These are phyloP conservation scores for Colletotrichum cuscutae DNA, from an alignment of 2,329 filamentous ascomycete genomes.

Conservation along the genomic window DNA sequence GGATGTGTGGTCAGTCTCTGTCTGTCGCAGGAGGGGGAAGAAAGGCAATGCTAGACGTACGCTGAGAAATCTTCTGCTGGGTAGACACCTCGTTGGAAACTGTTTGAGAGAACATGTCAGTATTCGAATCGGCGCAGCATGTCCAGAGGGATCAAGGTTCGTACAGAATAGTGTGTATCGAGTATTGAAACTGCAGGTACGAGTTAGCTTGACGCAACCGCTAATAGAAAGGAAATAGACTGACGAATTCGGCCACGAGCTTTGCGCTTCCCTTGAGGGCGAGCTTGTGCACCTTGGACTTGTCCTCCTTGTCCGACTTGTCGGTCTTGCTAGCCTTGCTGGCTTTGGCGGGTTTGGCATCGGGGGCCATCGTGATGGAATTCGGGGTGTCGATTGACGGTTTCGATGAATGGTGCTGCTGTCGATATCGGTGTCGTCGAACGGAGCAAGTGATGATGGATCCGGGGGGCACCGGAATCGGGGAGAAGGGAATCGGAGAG, in stretches of 20 bases:
- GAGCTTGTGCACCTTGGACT: constrained; percentile 94
- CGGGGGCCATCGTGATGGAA: constrained; percentile 10
- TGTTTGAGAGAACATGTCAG: constrained; percentile 45
- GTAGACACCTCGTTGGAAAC: constrained; percentile 87
- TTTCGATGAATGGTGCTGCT: neutral
- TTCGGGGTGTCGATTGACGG: too few species aligned
- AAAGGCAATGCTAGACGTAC: constrained; percentile 57
- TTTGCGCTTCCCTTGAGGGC: constrained; percentile 86
- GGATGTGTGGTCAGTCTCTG: neutral
- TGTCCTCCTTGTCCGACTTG: constrained; percentile 55
- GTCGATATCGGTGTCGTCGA: neutral
- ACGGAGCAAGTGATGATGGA: neutral
- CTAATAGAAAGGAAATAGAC: constrained; percentile 45
- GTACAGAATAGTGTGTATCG: constrained; percentile 95
- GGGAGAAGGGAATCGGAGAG: neutral
- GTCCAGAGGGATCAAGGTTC: constrained; percentile 36
- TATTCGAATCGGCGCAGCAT: neutral
- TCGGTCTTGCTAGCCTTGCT: constrained; percentile 35
- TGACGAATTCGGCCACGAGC: constrained; percentile 93
- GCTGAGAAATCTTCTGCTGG: constrained; percentile 97
- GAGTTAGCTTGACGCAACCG: constrained; percentile 34
- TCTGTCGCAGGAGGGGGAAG: neutral
- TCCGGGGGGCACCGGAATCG: neutral
- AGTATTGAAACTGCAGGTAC: constrained; percentile 84
- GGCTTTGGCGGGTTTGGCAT: constrained; percentile 12